A percentile compares a stretch with the other conserved stretches of the same genome.
These are phyloP conservation scores for Aspergillus fischeri DNA, from an alignment of 2,329 filamentous ascomycete genomes.

Conservation along the genomic window DNA sequence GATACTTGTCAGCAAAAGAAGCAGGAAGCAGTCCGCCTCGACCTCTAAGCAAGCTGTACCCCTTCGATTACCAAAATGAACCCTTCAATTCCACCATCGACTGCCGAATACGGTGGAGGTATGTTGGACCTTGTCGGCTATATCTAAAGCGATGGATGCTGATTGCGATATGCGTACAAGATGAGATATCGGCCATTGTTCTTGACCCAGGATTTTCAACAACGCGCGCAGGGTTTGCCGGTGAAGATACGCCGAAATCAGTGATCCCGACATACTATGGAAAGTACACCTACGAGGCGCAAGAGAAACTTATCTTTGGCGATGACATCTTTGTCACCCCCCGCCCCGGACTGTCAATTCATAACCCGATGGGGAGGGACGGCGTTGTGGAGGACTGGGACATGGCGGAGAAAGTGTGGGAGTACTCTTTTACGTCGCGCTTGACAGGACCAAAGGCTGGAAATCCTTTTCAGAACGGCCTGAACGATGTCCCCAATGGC, in stretches of 20 bases:
- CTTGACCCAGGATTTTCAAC: conserved; percentile 91
- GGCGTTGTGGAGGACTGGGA: conserved; percentile 97
- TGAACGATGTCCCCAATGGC: conserved; percentile 64
- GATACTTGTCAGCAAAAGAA: background rate
- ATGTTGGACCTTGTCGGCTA: conserved; percentile 22
- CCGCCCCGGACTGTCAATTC: conserved; percentile 70
- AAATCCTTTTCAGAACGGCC: conserved; percentile 68
- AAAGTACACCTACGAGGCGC: conserved; percentile 48
- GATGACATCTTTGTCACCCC: conserved; percentile 85
- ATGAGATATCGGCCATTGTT: conserved; percentile 95
- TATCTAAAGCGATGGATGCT: conserved; percentile 7
- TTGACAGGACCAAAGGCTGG: conserved; percentile 73
- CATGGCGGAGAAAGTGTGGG: conserved; percentile 81
- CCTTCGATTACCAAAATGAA: conserved; percentile 31
- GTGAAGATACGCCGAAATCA: conserved; percentile 94
- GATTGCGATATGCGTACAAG: conserved; percentile 44
- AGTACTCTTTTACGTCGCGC: conserved; percentile 83
- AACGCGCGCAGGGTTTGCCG: conserved; percentile 91
- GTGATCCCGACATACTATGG: conserved; percentile 90
- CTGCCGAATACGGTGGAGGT: conserved; percentile 49
- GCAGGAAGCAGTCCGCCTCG: background rate
- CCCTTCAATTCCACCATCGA: conserved; percentile 41
- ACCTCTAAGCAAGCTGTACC: background rate
- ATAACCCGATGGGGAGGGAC: conserved; percentile 87
- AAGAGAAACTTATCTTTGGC: conserved; percentile 67